Conservation (phyloP, 1,284 basidiomycete genomes). For the Rhodotorula sp. region DNA sequence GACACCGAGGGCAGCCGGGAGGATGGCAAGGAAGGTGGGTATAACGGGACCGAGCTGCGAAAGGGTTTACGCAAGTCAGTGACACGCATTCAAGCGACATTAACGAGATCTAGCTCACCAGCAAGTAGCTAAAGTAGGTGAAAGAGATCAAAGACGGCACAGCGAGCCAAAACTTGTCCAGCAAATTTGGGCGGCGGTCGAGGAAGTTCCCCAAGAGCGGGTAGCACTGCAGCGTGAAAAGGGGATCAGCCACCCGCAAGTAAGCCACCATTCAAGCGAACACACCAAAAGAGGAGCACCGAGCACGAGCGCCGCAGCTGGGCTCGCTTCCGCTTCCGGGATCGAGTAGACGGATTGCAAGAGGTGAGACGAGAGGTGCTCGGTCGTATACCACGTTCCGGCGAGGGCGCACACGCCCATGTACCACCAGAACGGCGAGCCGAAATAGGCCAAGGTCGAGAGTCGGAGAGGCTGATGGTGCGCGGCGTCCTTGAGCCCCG, state of each 20-base stretch:
- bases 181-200: slow-evolving; percentile 16
- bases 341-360: slow-evolving; percentile 23
- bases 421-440: slow-evolving; percentile 30
- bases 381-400: slow-evolving; percentile 29
- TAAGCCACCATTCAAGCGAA: neutral
- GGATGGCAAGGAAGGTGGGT: slow-evolving; percentile 11
- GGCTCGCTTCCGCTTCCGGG: slow-evolving; percentile 3
- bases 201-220: slow-evolving; percentile 18
- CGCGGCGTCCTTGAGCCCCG: neutral
- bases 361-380: slow-evolving; percentile 31
- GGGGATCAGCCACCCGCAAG: neutral
- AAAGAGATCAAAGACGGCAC: slow-evolving; percentile 8
- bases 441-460: slow-evolving; percentile 6
- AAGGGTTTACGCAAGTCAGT: neutral
- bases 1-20: slow-evolving; percentile 23
- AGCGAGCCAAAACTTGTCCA: slow-evolving; percentile 14
- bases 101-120: slow-evolving; percentile 1
- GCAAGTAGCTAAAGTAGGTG: slow-evolving; percentile 8
- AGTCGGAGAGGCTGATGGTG: slow-evolving; percentile 3
- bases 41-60: slow-evolving; percentile 15
- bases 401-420: slow-evolving; percentile 26
- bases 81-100: too few relatives aligned
- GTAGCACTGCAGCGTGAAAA: slow-evolving; percentile 11
- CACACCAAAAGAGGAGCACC: slow-evolving; percentile 22
- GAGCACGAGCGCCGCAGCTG: slow-evolving; percentile 17